Evolutionary conservation across 176 grass and related monocot species (phyloP).

Genomic region (Tillandsia leiboldiana): DNA sequence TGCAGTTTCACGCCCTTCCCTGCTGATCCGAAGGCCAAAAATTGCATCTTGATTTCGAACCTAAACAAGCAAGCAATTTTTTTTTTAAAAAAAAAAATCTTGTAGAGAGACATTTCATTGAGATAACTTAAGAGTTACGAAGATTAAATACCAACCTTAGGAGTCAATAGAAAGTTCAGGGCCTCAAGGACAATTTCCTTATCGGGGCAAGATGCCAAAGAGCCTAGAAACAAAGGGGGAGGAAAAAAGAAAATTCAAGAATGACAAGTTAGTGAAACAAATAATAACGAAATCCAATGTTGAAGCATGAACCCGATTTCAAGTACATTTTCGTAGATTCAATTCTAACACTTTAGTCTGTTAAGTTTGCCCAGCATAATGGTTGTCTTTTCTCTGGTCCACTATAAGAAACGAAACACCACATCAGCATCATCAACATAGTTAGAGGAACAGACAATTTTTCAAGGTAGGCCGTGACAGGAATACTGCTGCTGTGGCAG

Average conservation of each 20-base stretch:
- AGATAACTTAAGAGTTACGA: not conserved
- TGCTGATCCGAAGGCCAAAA: constrained; percentile 27
- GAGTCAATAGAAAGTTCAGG: constrained; percentile 58
- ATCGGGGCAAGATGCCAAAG: constrained; percentile 46
- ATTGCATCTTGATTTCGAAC: constrained; percentile 63
- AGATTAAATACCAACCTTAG: constrained; percentile 36
- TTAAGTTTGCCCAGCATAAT: no score
- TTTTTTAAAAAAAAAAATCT: constrained; percentile 5
- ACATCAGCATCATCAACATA: no score
- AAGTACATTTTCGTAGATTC: no score
- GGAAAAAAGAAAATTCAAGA: not conserved
- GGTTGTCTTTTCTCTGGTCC: not conserved
- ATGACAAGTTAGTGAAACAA: no score
- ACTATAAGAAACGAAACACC: not conserved
- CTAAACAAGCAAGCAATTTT: constrained; percentile 34
- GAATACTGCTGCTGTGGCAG: not conserved
- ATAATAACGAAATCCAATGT: no score
- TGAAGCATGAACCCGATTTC: no score
- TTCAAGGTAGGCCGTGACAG: no score
- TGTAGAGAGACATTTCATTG: not conserved
- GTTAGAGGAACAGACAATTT: no score
- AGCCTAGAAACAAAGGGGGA: constrained; percentile 30
- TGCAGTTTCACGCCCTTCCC: constrained; percentile 51
- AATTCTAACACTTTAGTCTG: no score
- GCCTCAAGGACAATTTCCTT: constrained; percentile 59